phyloP scores from a whole-genome alignment of 768 basidiomycete species.

The Trametes gibbosa region DNA sequence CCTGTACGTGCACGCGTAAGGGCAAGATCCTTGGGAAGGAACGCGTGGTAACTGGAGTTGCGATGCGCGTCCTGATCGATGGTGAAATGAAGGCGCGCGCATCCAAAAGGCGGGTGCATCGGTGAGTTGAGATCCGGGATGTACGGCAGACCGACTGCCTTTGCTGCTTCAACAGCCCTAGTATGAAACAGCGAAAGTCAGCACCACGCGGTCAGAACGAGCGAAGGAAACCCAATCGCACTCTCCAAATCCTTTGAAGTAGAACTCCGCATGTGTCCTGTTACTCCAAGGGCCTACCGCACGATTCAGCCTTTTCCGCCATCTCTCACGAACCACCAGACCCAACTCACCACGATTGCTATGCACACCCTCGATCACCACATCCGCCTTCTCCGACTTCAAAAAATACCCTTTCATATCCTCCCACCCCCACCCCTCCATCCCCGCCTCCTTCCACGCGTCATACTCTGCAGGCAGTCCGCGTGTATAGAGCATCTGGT shows the following conservation, averaged over 20 bases:
- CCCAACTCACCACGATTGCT: background rate
- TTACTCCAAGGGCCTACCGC: constrained; percentile 13
- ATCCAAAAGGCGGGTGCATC: constrained; percentile 19
- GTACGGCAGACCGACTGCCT: constrained; percentile 22
- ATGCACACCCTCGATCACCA: constrained; percentile 13
- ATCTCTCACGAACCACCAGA: background rate
- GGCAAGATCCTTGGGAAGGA: constrained; percentile 18
- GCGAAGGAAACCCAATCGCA: background rate
- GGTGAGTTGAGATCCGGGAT: constrained; percentile 25
- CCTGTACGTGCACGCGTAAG: constrained; percentile 3
- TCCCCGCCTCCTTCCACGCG: constrained; percentile 28
- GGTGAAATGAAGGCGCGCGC: constrained; percentile 22
- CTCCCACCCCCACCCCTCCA: constrained; percentile 35
- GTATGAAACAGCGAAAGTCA: background rate
- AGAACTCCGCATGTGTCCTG: constrained; percentile 14
- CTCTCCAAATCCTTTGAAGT: constrained; percentile 11
- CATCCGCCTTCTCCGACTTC: constrained; percentile 30
- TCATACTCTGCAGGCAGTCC: constrained; percentile 33
- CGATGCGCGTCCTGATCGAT: constrained; percentile 21
- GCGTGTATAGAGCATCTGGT: constrained; percentile 37
- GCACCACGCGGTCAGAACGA: background rate
- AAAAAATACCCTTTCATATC: constrained; percentile 34
- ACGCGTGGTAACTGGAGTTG: constrained; percentile 23
- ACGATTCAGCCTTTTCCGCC: background rate
- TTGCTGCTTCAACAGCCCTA: constrained; percentile 19